Base-by-base conservation (phyloP, 2,329 filamentous ascomycete genomes). In the Colletotrichum higginsianum region DNA sequence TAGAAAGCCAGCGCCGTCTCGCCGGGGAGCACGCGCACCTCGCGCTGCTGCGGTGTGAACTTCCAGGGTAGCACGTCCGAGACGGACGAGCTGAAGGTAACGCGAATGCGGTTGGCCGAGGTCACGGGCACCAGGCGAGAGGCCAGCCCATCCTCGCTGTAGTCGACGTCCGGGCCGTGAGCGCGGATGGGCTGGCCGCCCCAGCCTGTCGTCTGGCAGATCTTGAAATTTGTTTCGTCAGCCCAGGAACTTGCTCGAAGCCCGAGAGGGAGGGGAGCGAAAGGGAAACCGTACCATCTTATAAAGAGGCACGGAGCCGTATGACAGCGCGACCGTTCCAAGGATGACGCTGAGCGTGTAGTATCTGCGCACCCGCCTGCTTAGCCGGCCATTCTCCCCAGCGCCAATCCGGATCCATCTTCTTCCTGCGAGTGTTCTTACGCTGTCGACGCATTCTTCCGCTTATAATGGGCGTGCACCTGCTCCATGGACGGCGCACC, bases 1-100 rank as follows among this genome's bases (percentile, higher is more conserved):
- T 98, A 99, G 82, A 99, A 99, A 4, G 97, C 96, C 75, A 99
- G 86, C 5, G 96, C 96, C 3, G 96, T 99, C 86, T 99, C 96
- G 74, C 97, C 97, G 0, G 96, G 97, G 2, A 98, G 87, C 1
- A 99, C 96, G 67, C 94, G 91, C 63, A 99, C 96, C 85, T 99
- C 96, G 69, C 96, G 93, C 85, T 99, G 96, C 83, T 99, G 96
- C 1, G 96, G 96, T 2, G 91, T 91, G 82, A 99, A 99, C 81
- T 98, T 98, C 96, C 96, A 99, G 0, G 96, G 95, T 38, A 99
- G 88, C 0, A 98, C 91, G 80, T 98, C 96, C 1, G 96, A 98
- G 1, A 98, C 95, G 38, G 94, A 97, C 58, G 95, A 94, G 79
- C 95, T 96, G 88, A 99, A 99, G 35, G 95, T 98, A 75, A 99